A percentile compares a stretch with the other conserved stretches of the same genome.
phyloP scores from a whole-genome alignment of 192 early-diverging fungal species.

The Thamnidium elegans region DNA sequence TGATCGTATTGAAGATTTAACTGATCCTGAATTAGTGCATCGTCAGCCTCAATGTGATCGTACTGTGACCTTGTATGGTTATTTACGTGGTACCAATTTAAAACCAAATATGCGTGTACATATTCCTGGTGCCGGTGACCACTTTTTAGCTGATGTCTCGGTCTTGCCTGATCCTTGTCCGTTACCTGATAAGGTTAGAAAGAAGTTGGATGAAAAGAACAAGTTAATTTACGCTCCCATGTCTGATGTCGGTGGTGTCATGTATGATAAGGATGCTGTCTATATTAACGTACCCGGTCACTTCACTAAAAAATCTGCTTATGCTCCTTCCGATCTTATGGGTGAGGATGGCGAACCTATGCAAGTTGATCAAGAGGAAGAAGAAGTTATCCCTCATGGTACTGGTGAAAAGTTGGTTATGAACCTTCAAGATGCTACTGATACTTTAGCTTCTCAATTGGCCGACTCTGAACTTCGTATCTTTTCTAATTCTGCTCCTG shows the following conservation, averaged over 20 bases:
- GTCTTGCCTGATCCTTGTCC: slow-evolving; percentile 93
- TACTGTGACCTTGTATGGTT: slow-evolving; percentile 93
- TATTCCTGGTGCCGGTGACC: slow-evolving; percentile 95
- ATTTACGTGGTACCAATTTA: slow-evolving; percentile 92
- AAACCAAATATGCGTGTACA: slow-evolving; percentile 86
- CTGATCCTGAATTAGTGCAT: slow-evolving; percentile 83
- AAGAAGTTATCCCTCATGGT: slow-evolving; percentile 29
- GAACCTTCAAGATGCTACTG: slow-evolving; percentile 80
- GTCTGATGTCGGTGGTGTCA: slow-evolving; percentile 95
- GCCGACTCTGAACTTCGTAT: slow-evolving; percentile 64
- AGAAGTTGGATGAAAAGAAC: slow-evolving; percentile 86
- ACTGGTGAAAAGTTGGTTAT: slow-evolving; percentile 91
- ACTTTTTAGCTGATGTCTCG: slow-evolving; percentile 69
- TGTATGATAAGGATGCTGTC: slow-evolving; percentile 99
- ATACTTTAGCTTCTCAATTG: slow-evolving; percentile 72
- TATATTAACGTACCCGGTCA: slow-evolving; percentile 94
- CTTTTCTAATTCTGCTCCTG: slow-evolving; percentile 61
- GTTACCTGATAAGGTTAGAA: slow-evolving; percentile 90
- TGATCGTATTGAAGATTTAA: slow-evolving; percentile 96
- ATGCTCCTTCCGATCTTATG: slow-evolving; percentile 36
- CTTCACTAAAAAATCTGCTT: slow-evolving; percentile 61
- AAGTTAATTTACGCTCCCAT: slow-evolving; percentile 98
- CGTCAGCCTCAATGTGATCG: slow-evolving; percentile 84
- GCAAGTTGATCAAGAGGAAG: slow-evolving; percentile 34
- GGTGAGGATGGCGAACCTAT: slow-evolving; percentile 38